Conservation (phyloP, 768 basidiomycete genomes). For the Mycena epipterygia region DNA sequence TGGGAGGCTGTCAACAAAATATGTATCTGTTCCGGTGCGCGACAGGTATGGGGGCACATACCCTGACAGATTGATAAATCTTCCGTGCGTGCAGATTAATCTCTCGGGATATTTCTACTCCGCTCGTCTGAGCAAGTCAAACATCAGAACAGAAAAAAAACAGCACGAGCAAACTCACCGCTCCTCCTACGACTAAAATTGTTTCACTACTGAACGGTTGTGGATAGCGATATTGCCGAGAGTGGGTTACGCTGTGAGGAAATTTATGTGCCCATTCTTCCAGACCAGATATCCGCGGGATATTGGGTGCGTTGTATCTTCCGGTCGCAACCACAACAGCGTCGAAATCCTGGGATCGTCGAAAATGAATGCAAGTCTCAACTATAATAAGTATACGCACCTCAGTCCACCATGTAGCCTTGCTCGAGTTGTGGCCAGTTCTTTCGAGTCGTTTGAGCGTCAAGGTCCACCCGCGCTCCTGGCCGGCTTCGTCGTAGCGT, state of each 20-base stretch:
- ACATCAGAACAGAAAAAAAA: neutral
- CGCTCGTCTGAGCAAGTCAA: slow-evolving; percentile 25
- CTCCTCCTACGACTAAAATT: slow-evolving; percentile 48
- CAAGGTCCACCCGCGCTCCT: slow-evolving; percentile 52
- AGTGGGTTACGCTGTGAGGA: slow-evolving; percentile 46
- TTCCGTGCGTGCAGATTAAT: slow-evolving; percentile 38
- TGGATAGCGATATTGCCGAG: slow-evolving; percentile 51
- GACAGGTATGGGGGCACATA: neutral
- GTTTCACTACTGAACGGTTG: slow-evolving; percentile 46
- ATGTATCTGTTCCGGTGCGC: neutral
- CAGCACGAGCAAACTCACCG: slow-evolving; percentile 30
- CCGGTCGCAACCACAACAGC: slow-evolving; percentile 39
- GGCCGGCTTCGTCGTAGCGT: slow-evolving; percentile 42
- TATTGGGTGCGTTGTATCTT: slow-evolving; percentile 37
- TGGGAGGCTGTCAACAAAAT: slow-evolving; percentile 25
- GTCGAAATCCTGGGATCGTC: slow-evolving; percentile 33
- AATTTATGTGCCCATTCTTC: slow-evolving; percentile 41
- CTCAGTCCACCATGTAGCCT: slow-evolving; percentile 36
- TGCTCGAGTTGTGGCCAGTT: neutral
- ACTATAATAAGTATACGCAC: slow-evolving; percentile 39
- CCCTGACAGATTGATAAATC: slow-evolving; percentile 38
- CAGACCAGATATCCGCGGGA: slow-evolving; percentile 39
- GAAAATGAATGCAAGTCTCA: neutral
- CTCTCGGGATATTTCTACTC: slow-evolving; percentile 44
- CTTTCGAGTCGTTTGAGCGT: slow-evolving; percentile 48